Evolutionary conservation across 768 basidiomycete species (phyloP), one percentile per base, ranked within the genome.

Genomic region (Suillus tomentosus): DNA sequence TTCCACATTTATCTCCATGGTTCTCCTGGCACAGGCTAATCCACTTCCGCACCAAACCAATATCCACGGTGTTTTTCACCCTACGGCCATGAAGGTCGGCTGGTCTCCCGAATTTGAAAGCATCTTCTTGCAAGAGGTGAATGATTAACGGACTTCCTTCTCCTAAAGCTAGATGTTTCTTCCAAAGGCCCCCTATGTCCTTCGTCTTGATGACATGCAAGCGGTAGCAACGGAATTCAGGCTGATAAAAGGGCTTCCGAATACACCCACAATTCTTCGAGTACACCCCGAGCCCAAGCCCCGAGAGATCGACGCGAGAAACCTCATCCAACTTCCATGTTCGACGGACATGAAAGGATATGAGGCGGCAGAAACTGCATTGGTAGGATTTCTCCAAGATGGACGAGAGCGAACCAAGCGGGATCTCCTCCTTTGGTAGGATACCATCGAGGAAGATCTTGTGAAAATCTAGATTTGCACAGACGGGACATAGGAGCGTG

Each of bases 11-110:
- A 31, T 36, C 13, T 24, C 48, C 6, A 24, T 50, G 48, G 13
- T 50, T 24, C 13, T 14, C 3, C 22, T 14, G 22, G 22, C 48
- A 50, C 48, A 50, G 22, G 22, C 22, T 50, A 24, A 50, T 50
- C 48, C 48, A 50, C 22, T 50, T 24, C 22, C 14, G 22, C 48
- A 24, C 22, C 48, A 50, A 14, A 24, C 22, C 22, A 14, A 50
- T 50, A 24, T 50, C 48, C 22, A 50, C 48, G 6, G 48, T 50
- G 48, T 24, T 24, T 13, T 50, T 50, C 19, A 64, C 27, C 19
- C 63, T 64, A 6, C 50, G 63, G 24, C 63, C 60, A 39, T 53
- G 63, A 47, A 64, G 63, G 3, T 64, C 63, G 19, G 19, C 34
- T 10, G 47, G 37, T 37, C 63, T 51, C 37, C 45, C 58, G 40